These are phyloP conservation scores for Linnemannia zychae DNA, from an alignment of 192 early-diverging fungal genomes.

Conservation along the genomic window DNA sequence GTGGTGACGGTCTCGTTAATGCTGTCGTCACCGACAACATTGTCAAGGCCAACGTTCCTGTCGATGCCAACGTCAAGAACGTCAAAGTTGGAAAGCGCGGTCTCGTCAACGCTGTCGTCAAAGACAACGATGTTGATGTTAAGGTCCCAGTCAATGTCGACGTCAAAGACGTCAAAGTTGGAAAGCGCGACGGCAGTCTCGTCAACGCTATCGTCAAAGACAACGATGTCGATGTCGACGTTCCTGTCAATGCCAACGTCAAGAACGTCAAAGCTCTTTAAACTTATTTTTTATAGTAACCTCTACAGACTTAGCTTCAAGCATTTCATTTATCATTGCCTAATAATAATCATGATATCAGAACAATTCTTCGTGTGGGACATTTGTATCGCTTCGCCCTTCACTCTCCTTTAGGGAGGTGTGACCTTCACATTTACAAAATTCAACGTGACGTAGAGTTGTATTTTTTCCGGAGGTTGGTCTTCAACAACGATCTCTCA, in stretches of 20 bases:
- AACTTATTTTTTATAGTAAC: too few relatives aligned
- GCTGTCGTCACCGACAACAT: neutral
- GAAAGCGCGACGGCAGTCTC: neutral
- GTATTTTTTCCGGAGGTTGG: neutral
- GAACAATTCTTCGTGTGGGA: too few relatives aligned
- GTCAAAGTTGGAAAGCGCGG: neutral
- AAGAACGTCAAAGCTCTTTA: neutral
- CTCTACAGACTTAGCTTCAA: too few relatives aligned
- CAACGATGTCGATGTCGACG: neutral
- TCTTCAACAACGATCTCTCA: conserved; percentile 14
- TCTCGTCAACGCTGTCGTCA: neutral
- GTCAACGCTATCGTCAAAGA: neutral
- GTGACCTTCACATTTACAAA: too few relatives aligned
- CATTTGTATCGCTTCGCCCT: too few relatives aligned
- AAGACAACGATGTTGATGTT: neutral
- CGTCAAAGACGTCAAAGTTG: neutral
- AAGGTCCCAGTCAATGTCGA: neutral
- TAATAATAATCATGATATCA: too few relatives aligned
- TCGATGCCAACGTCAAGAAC: neutral
- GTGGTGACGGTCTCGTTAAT: neutral
- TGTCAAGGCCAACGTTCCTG: neutral
- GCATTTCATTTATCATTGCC: too few relatives aligned
- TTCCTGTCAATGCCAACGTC: neutral
- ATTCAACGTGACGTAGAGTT: neutral
- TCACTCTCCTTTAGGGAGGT: too few relatives aligned